Base-by-base conservation (phyloP, 2,329 filamentous ascomycete species). In the Blumeria graminis region DNA sequence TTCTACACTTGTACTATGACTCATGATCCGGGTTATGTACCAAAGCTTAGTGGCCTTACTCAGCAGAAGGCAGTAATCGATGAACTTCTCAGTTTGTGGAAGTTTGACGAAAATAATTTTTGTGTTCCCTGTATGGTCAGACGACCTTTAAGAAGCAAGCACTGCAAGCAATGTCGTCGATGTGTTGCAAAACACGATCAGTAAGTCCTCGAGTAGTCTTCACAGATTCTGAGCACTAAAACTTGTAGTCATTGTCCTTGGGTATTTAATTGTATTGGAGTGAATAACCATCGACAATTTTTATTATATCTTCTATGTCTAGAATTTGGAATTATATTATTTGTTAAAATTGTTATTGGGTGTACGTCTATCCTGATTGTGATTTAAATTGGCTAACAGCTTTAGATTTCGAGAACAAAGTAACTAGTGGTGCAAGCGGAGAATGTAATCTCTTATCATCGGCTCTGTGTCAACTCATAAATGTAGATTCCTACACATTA, bases 151-250 rank as follows among this genome's bases (percentile, higher is more conserved):
- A 79, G 92, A 61, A 94, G 89, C 71, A 98, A 96, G 72, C 92
- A 98, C 70, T 98, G 92, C 71, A 84, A 83, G 65, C 77, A 86
- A 59, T 98, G 92, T 68, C 80, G 84, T 64, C 84, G 90, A 61
- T 98, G 92, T 67, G 86, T 98, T 56, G 88, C 90, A 56, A 94
- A 93, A 69, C 87, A 94, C 70, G 92, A 98, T 66, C 92, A 98
- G 87, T 93, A 71, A 75, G 86, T 57, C 35, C 39, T 43, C 43
- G 11, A 10, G 10, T 9, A 54, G 3, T 16, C 1, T 11, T 16
- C 45, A 22, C 13, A 8, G 14, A 33, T n/a, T 33, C 32, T n/a
- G 14, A 46, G 11, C 45, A 34, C 50, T 28, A n/a, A 16, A 13
- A 4, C 3, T 56, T 53, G 3, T 57, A 93, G 87, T 65, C 92